Evolutionary conservation across 1,284 basidiomycete species (phyloP).

Genomic region (Blastosporella zonata): DNA sequence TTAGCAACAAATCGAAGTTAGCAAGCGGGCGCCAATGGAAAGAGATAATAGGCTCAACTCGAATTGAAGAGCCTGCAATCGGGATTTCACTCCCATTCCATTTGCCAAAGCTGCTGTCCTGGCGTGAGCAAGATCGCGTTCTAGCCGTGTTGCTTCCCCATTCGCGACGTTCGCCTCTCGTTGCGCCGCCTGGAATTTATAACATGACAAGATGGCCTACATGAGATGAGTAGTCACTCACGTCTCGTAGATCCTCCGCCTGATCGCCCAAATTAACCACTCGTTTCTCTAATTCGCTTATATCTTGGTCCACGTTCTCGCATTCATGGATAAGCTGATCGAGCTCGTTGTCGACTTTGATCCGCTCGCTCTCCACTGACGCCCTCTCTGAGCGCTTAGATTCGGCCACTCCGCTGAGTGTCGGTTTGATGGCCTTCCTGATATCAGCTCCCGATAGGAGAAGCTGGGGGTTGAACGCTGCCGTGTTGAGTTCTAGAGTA

Average conservation of each 20-base stretch:
- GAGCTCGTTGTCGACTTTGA: conserved; percentile 75
- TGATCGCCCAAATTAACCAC: conserved; percentile 66
- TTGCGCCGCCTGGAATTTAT: conserved; percentile 57
- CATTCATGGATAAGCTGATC: conserved; percentile 74
- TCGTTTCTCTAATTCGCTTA: conserved; percentile 66
- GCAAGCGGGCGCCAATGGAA: conserved; percentile 1
- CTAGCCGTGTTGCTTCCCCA: conserved; percentile 58
- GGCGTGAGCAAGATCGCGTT: conserved; percentile 67
- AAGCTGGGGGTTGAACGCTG: conserved; percentile 60
- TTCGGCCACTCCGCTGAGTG: conserved; percentile 67
- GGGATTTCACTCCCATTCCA: conserved; percentile 75
- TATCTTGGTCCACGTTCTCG: conserved; percentile 75
- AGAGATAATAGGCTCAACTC: conserved; percentile 35
- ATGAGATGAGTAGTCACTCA: conserved; percentile 33
- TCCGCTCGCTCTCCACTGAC: conserved; percentile 68
- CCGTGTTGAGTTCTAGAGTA: conserved; percentile 72
- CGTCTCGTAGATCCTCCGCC: conserved; percentile 75
- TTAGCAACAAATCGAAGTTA: conserved; percentile 4
- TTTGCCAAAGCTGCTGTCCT: conserved; percentile 71
- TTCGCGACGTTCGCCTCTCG: conserved; percentile 64
- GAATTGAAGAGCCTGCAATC: conserved; percentile 66
- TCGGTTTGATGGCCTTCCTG: conserved; percentile 67
- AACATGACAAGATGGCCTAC: conserved; percentile 7
- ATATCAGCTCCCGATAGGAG: conserved; percentile 65
- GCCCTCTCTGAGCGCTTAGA: conserved; percentile 63